These are phyloP conservation scores for Chenopodium berlandieri DNA, from an alignment of 148 eudicot species.

Conservation along the genomic window DNA sequence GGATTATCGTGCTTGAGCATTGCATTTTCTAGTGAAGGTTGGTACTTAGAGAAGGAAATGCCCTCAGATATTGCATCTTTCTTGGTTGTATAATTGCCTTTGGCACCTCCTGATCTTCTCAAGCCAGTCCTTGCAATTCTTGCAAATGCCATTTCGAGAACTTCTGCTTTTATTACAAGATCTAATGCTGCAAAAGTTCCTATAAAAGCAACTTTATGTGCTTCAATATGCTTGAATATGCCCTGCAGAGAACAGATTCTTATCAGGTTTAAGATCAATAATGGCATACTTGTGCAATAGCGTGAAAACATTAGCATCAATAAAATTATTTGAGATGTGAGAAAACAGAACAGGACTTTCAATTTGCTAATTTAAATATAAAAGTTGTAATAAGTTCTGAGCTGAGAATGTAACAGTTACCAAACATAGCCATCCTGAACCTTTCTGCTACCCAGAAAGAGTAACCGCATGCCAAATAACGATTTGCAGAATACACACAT, in stretches of 20 bases:
- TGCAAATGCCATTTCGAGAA: conserved; percentile 54
- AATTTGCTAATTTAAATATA: no score
- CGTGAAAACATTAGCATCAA: not conserved
- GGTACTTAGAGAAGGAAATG: not conserved
- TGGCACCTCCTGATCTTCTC: conserved; percentile 43
- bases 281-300: not conserved
- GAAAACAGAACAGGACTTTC: no score
- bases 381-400: no score
- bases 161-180: not conserved
- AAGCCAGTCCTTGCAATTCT: conserved; percentile 56
- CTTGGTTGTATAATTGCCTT: conserved; percentile 10
- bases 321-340: no score
- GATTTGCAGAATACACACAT: no score
- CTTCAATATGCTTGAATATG: not conserved
- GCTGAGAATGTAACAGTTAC: no score
- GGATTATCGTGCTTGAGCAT: conserved; percentile 16
- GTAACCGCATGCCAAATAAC: no score
- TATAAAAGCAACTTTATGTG: not conserved
- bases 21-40: conserved; percentile 27
- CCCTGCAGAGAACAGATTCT: not conserved
- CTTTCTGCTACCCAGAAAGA: no score
- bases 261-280: not conserved
- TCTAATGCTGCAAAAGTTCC: not conserved
- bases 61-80: conserved; percentile 18
- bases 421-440: no score